Evolutionary conservation across 1,139 yeast genomes (phyloP), one percentile per base, ranked within the genome.

Genomic region (Yamadazyma sp.): DNA sequence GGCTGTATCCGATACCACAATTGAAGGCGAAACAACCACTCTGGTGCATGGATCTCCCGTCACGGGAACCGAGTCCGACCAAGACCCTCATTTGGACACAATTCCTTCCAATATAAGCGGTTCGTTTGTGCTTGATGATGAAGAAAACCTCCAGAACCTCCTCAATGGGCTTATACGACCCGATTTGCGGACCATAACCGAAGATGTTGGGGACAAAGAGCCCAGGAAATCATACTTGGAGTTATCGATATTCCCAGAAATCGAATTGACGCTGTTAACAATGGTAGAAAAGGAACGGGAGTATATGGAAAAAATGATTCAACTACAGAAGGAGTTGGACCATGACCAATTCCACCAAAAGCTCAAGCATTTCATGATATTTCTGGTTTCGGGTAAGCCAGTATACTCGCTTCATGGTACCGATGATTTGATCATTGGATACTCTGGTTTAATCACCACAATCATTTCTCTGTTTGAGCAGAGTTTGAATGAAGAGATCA

Each of bases 361-460:
- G 33, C 61, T 71, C 37, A 86, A 85, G 57, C 94, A 86, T 40
- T 88, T 86, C 51, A 80, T 89, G 47, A 79, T 92, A 6, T 67
- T 92, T n/a, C 88, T 96, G 0, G 66, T 82, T 2, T 96, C 97
- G 0, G 98, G 98, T 0, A 92, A 92, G 57, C 97, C 96, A 1
- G 86, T 92, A 6, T 92, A 84, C 59, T 78, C 95, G 1, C 70
- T 85, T 70, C 75, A 82, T 54, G 96, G 96, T 3, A 64, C 80
- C 0, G 95, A 88, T 44, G 82, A 79, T 35, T 62, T 81, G 18
- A 69, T 85, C 1, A 67, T 86, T 34, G 87, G 92, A 1, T 85
- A 86, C 53, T 80, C 86, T 67, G 94, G 92, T 1, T 65, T 83
- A 2, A 67, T 83, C 6, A 86, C 86, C 39, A 82, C 90, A 0